Conservation (phyloP, 2,329 filamentous ascomycete species). For the Chrysosporium queenslandicum region DNA sequence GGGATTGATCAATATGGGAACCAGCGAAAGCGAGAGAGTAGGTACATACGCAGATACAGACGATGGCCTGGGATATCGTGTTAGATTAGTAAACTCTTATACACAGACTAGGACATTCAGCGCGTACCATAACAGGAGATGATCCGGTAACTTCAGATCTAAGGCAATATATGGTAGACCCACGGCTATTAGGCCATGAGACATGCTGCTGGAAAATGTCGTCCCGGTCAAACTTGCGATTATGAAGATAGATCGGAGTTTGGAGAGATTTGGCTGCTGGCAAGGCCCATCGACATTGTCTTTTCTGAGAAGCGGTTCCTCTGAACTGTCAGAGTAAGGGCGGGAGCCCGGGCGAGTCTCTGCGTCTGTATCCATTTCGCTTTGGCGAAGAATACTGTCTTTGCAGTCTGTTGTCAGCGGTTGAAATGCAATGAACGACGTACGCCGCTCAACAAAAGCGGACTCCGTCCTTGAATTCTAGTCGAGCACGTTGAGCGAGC, state of each 20-base stretch:
- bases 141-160: slow-evolving; percentile 25
- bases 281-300: not conserved
- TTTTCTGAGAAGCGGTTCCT: slow-evolving; percentile 10
- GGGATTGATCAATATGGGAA: not conserved
- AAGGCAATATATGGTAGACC: slow-evolving; percentile 36
- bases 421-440: not conserved
- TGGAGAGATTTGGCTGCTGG: slow-evolving; percentile 7
- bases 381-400: not conserved
- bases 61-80: slow-evolving; percentile 9
- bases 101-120: not conserved
- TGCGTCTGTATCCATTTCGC: not conserved
- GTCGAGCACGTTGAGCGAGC: too few relatives aligned
- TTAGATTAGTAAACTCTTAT: not conserved
- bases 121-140: slow-evolving; percentile 13
- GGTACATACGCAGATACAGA: slow-evolving; percentile 11
- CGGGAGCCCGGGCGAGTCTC: not conserved
- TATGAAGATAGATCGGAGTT: slow-evolving; percentile 9
- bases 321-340: not conserved
- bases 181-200: slow-evolving; percentile 36
- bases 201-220: slow-evolving; percentile 23
- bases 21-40: not conserved
- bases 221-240: slow-evolving; percentile 15
- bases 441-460: too few relatives aligned
- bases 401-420: not conserved
- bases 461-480: too few relatives aligned